Base-by-base conservation (phyloP, 305 asterid genomes). In the Fraxinus paxiana region DNA sequence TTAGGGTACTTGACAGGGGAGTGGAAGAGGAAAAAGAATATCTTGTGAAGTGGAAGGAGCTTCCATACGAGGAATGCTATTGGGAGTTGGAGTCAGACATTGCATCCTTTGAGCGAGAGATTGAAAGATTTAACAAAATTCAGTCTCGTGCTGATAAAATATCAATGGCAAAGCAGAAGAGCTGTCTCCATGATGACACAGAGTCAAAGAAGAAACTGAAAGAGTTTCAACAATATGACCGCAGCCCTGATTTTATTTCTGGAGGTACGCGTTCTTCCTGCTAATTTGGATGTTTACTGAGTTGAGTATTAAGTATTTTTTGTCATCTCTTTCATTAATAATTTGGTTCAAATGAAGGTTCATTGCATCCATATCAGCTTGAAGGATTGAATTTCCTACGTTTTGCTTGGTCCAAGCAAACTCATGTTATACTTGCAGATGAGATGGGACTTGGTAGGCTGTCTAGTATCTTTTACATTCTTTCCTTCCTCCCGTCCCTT, bases 401-500 rank as follows among this genome's bases (percentile, higher is more conserved):
- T 28, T 94, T 88, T 90, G 84, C 98, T 79, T 94, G 98, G 99
- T 89, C 93, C 80, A 96, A 96, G 86, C 96, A 90, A 81, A 96
- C 98, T 6, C 98, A 96, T 84, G 98, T 96, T 73, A 94, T 96
- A 86, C 98, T 96, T 86, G 99, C 99, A n/a, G 99, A 96, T 89
- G 99, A 96, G 89, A 96, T 96, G 98, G 99, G 98, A 75, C 98
- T 96, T 84, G 99, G 99, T 96, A 89, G 77, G 94, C 80, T 79
- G 38, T 78, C 75, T 59, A 73, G 54, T 83, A 37, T 77, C 81
- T 83, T 72, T 79, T 67, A 73, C 77, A 26, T 30, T 82, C 78
- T 72, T 59, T 84, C 12, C 81, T 26, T 63, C 56, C 73, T 51
- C 73, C 41, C 1, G 13, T 31, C 38, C 38, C 20, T 30, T 67